Percentiles rank a stretch among this genome's conserved stretches.
These are phyloP conservation scores for Harrya chromipes DNA, from an alignment of 768 basidiomycete genomes.

Conservation along the genomic window DNA sequence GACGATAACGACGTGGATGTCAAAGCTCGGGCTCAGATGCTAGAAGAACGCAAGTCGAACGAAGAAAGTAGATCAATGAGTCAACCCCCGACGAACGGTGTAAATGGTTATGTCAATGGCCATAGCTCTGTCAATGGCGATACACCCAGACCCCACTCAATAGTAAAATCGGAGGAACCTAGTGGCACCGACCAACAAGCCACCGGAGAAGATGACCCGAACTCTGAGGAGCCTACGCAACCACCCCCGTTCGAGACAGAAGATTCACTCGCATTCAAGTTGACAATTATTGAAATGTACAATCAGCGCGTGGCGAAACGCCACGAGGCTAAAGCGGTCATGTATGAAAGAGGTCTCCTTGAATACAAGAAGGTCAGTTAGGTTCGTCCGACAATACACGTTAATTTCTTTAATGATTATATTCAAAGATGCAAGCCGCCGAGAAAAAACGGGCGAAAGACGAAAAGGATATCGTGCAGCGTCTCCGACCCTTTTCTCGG, in stretches of 20 bases:
- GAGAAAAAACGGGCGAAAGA: slow-evolving; percentile 92
- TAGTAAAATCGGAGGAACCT: slow-evolving; percentile 45
- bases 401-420: slow-evolving; percentile 2
- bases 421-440: slow-evolving; percentile 73
- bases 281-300: slow-evolving; percentile 88
- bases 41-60: slow-evolving; percentile 36
- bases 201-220: slow-evolving; percentile 55
- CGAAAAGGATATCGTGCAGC: slow-evolving; percentile 86
- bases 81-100: slow-evolving; percentile 22
- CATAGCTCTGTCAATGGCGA: slow-evolving; percentile 38
- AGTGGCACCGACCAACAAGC: slow-evolving; percentile 31
- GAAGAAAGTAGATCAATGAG: slow-evolving; percentile 20
- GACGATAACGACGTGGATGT: slow-evolving; percentile 79
- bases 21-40: slow-evolving; percentile 43
- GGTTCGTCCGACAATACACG: no score
- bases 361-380: slow-evolving; percentile 87
- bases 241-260: slow-evolving; percentile 81
- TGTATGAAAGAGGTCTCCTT: slow-evolving; percentile 87
- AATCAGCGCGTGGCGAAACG: slow-evolving; percentile 84
- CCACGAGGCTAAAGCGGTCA: slow-evolving; percentile 78
- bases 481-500: slow-evolving; percentile 86
- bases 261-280: slow-evolving; percentile 83
- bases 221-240: slow-evolving; percentile 59
- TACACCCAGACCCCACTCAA: slow-evolving; percentile 24
- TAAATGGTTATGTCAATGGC: slow-evolving; percentile 33